These are phyloP conservation scores for Clitopilus passeckerianus DNA, from an alignment of 768 basidiomycete species.

Conservation along the genomic window DNA sequence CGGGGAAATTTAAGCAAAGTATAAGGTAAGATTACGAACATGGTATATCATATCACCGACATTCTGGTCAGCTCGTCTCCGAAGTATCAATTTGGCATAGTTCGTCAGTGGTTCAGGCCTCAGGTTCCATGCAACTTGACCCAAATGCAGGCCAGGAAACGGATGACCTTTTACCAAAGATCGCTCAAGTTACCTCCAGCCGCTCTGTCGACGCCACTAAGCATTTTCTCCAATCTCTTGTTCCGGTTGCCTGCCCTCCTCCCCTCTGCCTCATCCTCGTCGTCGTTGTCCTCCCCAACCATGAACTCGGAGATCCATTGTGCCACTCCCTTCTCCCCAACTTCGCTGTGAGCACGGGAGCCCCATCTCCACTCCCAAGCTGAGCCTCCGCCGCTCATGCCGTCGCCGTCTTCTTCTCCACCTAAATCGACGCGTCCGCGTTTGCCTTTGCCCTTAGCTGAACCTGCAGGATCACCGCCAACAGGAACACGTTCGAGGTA, in stretches of 20 bases:
- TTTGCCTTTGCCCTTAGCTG: conserved; percentile 30
- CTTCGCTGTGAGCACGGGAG: conserved; percentile 69
- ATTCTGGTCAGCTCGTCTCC: too few species aligned
- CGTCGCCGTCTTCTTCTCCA: conserved; percentile 24
- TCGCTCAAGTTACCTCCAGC: not conserved
- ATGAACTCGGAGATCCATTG: conserved; percentile 80
- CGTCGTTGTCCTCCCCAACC: conserved; percentile 37
- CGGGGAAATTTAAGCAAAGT: not conserved
- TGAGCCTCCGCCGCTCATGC: conserved; percentile 16
- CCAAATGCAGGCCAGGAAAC: not conserved
- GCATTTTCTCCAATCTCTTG: conserved; percentile 35
- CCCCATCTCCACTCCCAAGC: conserved; percentile 87
- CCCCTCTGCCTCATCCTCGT: conserved; percentile 25
- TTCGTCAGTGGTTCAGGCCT: too few species aligned
- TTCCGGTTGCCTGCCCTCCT: conserved; percentile 23
- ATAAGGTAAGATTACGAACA: not conserved
- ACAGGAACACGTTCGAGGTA: conserved; percentile 70
- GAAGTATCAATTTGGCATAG: not conserved
- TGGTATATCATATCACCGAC: not conserved
- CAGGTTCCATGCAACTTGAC: too few species aligned
- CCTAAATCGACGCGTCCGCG: conserved; percentile 46
- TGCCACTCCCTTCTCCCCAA: conserved; percentile 74
- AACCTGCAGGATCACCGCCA: conserved; percentile 39
- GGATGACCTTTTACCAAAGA: not conserved
- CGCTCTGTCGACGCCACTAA: conserved; percentile 52